Evolutionary conservation across 2,329 filamentous ascomycete species (phyloP).

Genomic region (Fusarium verticillioides): DNA sequence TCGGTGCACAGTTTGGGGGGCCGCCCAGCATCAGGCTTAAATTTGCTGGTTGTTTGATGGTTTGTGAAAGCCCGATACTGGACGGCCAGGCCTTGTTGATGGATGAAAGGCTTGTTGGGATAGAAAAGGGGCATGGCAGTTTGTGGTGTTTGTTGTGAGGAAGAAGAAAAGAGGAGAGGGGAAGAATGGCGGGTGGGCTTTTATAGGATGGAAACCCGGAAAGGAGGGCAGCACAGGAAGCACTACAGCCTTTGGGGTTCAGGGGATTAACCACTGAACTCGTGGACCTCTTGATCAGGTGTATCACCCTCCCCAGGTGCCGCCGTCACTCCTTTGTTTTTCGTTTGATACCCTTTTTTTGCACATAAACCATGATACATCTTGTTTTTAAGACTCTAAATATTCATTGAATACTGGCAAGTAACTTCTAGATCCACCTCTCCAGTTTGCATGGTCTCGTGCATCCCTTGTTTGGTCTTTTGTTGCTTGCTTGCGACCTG

Average conservation of each 20-base stretch:
- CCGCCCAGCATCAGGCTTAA: neutral
- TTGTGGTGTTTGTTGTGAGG: neutral
- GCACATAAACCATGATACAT: accelerated
- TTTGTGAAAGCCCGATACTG: neutral
- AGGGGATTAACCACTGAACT: neutral
- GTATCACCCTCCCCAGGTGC: neutral
- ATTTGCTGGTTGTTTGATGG: neutral
- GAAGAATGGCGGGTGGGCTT: neutral
- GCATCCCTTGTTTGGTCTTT: no score
- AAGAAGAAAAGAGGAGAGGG: neutral
- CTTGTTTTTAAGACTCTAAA: neutral
- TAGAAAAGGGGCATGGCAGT: neutral
- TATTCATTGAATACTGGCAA: no score
- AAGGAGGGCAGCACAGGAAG: neutral
- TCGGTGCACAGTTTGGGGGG: neutral
- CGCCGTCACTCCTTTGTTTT: neutral
- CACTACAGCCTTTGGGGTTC: neutral
- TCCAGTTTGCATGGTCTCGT: no score
- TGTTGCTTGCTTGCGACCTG: no score
- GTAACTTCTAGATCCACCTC: no score
- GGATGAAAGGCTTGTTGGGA: neutral
- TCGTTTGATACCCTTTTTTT: neutral
- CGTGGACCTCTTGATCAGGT: neutral
- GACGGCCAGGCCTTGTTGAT: neutral
- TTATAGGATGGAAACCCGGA: neutral